phyloP scores from a whole-genome alignment of 768 basidiomycete genomes.

The Podaxis sp. region DNA sequence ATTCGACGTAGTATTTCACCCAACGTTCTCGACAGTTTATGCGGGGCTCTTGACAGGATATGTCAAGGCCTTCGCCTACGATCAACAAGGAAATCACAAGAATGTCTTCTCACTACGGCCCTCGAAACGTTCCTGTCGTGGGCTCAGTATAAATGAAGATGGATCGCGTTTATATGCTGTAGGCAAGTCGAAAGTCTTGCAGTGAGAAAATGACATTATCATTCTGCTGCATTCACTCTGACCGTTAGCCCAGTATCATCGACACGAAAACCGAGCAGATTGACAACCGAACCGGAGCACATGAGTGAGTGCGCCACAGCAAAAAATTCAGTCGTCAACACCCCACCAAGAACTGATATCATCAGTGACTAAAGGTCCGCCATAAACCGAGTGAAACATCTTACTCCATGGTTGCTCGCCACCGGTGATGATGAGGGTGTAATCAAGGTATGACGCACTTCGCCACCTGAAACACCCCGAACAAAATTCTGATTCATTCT shows the following conservation, averaged over 20 bases:
- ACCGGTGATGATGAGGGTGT: slow-evolving; percentile 95
- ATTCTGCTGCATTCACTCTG: slow-evolving; percentile 18
- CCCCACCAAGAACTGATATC: slow-evolving; percentile 26
- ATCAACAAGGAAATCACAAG: slow-evolving; percentile 63
- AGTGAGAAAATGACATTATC: slow-evolving; percentile 49
- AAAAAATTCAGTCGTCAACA: slow-evolving; percentile 1
- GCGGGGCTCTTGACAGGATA: slow-evolving; percentile 79
- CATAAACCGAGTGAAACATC: slow-evolving; percentile 80
- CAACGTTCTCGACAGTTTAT: slow-evolving; percentile 68
- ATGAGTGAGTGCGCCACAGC: slow-evolving; percentile 56
- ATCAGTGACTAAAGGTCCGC: slow-evolving; percentile 57
- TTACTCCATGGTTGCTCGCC: slow-evolving; percentile 70
- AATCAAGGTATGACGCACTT: slow-evolving; percentile 64
- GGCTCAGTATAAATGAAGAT: slow-evolving; percentile 64
- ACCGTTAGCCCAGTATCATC: slow-evolving; percentile 48
- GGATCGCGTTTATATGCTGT: slow-evolving; percentile 73
- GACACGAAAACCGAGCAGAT: slow-evolving; percentile 60
- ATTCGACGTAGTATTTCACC: slow-evolving; percentile 90
- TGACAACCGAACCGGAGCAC: slow-evolving; percentile 51
- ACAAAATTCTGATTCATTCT: slow-evolving; percentile 3
- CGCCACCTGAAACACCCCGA: neutral
- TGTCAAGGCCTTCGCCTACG: slow-evolving; percentile 79
- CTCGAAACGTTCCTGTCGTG: slow-evolving; percentile 82
- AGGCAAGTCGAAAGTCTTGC: slow-evolving; percentile 77
- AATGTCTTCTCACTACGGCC: slow-evolving; percentile 64